Evolutionary conservation across 768 basidiomycete genomes (phyloP).

Genomic region (Lentinula boryana): DNA sequence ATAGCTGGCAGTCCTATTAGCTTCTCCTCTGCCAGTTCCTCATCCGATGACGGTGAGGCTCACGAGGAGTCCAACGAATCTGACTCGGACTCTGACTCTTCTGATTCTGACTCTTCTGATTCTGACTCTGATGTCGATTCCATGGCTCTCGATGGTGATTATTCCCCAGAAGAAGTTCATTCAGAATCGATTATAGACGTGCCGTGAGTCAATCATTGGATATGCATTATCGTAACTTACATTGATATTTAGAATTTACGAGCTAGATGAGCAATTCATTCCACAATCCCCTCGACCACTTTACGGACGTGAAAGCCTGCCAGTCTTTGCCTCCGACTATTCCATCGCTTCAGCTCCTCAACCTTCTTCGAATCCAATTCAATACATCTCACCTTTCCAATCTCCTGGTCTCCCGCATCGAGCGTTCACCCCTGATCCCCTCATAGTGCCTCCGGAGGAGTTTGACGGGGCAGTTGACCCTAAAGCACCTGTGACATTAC

Average conservation of each 20-base stretch:
- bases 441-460: background rate
- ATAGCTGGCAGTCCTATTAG: background rate
- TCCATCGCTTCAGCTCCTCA: background rate
- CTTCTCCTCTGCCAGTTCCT: background rate
- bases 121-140: slow-evolving; percentile 18
- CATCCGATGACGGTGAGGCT: background rate
- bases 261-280: background rate
- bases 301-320: background rate
- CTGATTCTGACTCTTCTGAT: slow-evolving; percentile 18
- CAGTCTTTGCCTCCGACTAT: background rate
- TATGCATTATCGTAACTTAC: background rate
- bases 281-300: background rate
- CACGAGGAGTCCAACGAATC: slow-evolving; percentile 3
- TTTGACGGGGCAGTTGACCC: background rate
- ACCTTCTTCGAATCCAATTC: background rate
- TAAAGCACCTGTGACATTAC: background rate
- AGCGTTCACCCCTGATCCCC: background rate
- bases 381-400: background rate
- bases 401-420: background rate
- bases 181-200: background rate
- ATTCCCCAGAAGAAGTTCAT: background rate
- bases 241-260: background rate
- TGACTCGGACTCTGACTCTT: slow-evolving; percentile 13
- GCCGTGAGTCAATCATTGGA: background rate
- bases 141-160: slow-evolving; percentile 6